These are phyloP conservation scores for Miscanthus sacchariflorus DNA, from an alignment of 202 grass and related monocot species.

Conservation along the genomic window DNA sequence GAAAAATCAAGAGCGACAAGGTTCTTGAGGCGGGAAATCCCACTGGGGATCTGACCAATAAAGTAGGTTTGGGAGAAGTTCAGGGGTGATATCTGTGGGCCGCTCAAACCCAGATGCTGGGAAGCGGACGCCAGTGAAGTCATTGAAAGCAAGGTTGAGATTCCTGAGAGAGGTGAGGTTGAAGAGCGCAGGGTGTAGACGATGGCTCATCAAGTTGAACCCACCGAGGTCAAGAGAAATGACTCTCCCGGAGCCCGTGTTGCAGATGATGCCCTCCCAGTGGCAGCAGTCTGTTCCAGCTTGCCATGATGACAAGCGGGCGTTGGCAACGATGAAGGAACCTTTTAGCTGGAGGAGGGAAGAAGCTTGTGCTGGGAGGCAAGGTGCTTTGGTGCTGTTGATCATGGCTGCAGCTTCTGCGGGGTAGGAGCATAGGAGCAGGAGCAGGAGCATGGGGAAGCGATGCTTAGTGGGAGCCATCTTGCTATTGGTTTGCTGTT, in stretches of 20 bases:
- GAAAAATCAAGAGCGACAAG: background rate
- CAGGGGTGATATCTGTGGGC: constrained; percentile 53
- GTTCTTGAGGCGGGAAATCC: constrained; percentile 21
- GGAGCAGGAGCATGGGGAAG: background rate
- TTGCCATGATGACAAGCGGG: constrained; percentile 43
- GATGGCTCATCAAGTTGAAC: constrained; percentile 12
- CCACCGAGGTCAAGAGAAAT: constrained; percentile 50
- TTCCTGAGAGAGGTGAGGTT: constrained; percentile 58
- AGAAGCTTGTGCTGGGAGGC: constrained; percentile 49
- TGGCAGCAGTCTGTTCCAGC: constrained; percentile 54
- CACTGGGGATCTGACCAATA: constrained; percentile 38
- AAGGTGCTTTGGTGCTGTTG: background rate
- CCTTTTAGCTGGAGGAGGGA: constrained; percentile 57
- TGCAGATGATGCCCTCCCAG: constrained; percentile 57
- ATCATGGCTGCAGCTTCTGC: background rate
- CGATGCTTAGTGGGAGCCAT: too few relatives aligned
- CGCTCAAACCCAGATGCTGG: constrained; percentile 30
- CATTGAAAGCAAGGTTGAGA: constrained; percentile 51
- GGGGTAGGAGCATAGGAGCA: background rate
- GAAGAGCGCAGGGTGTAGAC: constrained; percentile 45
- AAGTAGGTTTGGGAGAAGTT: constrained; percentile 52
- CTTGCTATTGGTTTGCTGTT: too few relatives aligned
- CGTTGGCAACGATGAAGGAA: constrained; percentile 23
- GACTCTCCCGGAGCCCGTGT: constrained; percentile 27
- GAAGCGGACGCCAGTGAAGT: background rate